Conservation (phyloP, 2,329 filamentous ascomycete species). For the Alternaria hordeiaustralica region DNA sequence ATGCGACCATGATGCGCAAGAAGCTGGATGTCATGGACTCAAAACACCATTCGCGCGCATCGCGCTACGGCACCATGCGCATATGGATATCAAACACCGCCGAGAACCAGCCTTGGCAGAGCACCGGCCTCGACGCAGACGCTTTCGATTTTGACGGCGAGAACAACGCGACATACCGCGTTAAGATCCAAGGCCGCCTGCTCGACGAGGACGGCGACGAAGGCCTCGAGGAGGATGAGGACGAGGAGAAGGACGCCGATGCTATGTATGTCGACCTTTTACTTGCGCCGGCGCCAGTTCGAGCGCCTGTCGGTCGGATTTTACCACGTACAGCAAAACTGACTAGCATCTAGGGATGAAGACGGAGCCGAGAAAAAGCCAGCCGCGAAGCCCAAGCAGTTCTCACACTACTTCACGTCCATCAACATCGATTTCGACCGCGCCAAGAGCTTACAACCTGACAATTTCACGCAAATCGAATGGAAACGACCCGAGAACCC, state of each 20-base stretch:
- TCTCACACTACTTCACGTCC: constrained; percentile 81
- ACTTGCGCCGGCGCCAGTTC: not conserved
- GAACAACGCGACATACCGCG: constrained; percentile 79
- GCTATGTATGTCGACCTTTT: constrained; percentile 53
- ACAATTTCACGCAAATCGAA: constrained; percentile 69
- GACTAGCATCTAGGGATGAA: constrained; percentile 53
- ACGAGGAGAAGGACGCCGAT: constrained; percentile 53
- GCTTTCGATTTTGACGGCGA: constrained; percentile 82
- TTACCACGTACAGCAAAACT: not conserved
- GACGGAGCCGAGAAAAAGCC: constrained; percentile 54
- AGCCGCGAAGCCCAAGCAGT: constrained; percentile 60
- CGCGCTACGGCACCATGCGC: constrained; percentile 83
- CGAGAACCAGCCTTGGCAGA: constrained; percentile 94
- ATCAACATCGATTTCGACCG: constrained; percentile 70
- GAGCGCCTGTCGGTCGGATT: not conserved
- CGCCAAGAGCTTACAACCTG: constrained; percentile 69
- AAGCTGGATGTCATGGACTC: constrained; percentile 87
- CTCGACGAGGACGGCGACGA: constrained; percentile 61
- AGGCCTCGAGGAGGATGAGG: constrained; percentile 41
- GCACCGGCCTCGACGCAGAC: constrained; percentile 70
- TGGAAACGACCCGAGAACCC: constrained; percentile 83
- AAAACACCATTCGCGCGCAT: constrained; percentile 74
- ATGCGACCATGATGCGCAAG: constrained; percentile 94
- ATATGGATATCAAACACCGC: constrained; percentile 96
- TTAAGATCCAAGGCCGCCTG: constrained; percentile 89